phyloP scores from a whole-genome alignment of 2,329 filamentous ascomycete genomes.

The Fusarium vanettenii region DNA sequence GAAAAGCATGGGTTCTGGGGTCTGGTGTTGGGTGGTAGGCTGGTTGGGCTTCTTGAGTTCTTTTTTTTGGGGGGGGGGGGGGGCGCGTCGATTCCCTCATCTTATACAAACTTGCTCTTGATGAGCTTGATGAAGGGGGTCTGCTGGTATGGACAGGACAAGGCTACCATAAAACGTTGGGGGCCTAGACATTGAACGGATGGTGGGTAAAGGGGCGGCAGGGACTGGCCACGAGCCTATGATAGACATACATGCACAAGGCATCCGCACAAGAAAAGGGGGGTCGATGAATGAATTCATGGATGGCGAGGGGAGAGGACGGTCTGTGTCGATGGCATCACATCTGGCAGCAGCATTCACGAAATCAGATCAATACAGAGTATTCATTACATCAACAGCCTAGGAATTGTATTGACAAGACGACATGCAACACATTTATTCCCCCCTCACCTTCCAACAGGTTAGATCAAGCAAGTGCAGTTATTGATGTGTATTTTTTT shows the following conservation, averaged over 20 bases:
- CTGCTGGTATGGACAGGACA: neutral
- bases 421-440: neutral
- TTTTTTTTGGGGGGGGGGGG: no score
- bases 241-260: constrained; percentile 15
- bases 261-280: neutral
- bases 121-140: neutral
- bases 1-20: constrained; percentile 33
- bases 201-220: neutral
- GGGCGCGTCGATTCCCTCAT: neutral
- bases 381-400: neutral
- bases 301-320: neutral
- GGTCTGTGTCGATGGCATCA: neutral
- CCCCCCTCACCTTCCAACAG: neutral
- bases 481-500: constrained; percentile 38
- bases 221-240: neutral
- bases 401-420: neutral
- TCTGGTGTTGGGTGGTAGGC: constrained; percentile 15
- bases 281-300: neutral
- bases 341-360: neutral
- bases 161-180: neutral
- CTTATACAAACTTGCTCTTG: neutral
- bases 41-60: neutral
- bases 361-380: neutral
- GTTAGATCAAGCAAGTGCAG: constrained; percentile 4
- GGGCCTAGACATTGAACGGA: neutral